Evolutionary conservation across 441 rosid genomes (phyloP).

Genomic region (Arabidopsis lyrata): DNA sequence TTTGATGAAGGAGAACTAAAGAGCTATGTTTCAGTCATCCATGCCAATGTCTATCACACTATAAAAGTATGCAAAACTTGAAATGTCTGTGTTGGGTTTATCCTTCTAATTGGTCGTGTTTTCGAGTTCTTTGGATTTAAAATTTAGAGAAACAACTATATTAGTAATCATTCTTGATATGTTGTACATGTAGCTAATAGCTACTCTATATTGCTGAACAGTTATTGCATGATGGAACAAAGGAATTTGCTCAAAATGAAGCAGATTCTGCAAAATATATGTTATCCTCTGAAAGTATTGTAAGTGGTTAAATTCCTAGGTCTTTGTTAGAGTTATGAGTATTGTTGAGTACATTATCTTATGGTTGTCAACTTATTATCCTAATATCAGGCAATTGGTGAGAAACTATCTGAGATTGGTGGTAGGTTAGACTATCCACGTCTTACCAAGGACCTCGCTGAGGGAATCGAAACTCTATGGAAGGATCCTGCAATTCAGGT

Average conservation of each 20-base stretch:
- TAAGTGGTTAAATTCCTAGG: conserved; percentile 41
- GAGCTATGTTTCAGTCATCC: conserved; percentile 91
- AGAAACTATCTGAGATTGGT: conserved; percentile 83
- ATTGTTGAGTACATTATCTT: conserved; percentile 11
- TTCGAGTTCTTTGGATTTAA: background rate
- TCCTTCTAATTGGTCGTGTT: conserved; percentile 23
- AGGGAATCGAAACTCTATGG: conserved; percentile 86
- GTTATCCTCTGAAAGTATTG: conserved; percentile 78
- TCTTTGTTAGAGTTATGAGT: background rate
- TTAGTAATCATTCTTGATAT: conserved; percentile 6
- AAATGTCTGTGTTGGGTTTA: conserved; percentile 79
- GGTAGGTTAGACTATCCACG: conserved; percentile 73
- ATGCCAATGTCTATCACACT: conserved; percentile 97
- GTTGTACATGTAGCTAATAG: conserved; percentile 31
- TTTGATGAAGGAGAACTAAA: conserved; percentile 87
- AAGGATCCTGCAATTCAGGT: conserved; percentile 96
- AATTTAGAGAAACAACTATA: background rate
- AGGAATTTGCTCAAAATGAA: conserved; percentile 90
- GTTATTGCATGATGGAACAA: conserved; percentile 92
- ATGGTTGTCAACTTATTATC: background rate
- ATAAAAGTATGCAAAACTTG: conserved; percentile 93
- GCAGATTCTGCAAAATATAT: conserved; percentile 66
- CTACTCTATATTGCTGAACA: conserved; percentile 49
- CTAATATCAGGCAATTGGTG: conserved; percentile 69
- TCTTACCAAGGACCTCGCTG: conserved; percentile 78